Conservation (phyloP, 164 flowering plant species). For the Stephania japonica region DNA sequence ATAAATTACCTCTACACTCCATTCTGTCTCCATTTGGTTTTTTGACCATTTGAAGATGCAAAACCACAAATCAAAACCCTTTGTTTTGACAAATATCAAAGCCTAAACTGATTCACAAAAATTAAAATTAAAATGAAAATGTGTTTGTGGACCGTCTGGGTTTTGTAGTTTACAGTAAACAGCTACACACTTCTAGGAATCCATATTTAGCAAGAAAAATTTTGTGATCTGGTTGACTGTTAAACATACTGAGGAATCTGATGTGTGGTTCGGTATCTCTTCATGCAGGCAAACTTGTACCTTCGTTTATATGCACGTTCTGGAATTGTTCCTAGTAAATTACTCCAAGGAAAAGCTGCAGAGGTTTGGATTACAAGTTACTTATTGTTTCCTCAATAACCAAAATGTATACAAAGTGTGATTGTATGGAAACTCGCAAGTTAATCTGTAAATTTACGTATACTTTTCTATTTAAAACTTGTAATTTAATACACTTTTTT, state of each 20-base stretch:
- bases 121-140: too few species aligned
- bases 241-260: not conserved
- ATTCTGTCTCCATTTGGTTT: too few species aligned
- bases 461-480: not conserved
- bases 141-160: too few species aligned
- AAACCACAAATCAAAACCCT: too few species aligned
- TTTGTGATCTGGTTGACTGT: not conserved
- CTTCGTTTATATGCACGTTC: conserved; percentile 47
- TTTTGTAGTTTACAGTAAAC: too few species aligned
- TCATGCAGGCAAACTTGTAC: conserved; percentile 68
- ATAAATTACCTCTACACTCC: too few species aligned
- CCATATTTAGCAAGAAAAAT: not conserved
- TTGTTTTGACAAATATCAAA: too few species aligned
- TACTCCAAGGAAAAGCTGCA: conserved; percentile 52
- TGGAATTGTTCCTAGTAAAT: conserved; percentile 73
- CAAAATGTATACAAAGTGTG: not conserved
- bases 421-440: not conserved
- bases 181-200: too few species aligned
- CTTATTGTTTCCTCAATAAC: not conserved
- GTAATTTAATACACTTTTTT: not conserved
- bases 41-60: too few species aligned
- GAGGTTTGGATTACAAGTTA: conserved; percentile 42
- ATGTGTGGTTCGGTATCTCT: conserved; percentile 1
- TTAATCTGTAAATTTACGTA: too few species aligned
- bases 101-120: too few species aligned